Conservation (phyloP, 1,284 basidiomycete genomes). For the Heliocybe sulcata region DNA sequence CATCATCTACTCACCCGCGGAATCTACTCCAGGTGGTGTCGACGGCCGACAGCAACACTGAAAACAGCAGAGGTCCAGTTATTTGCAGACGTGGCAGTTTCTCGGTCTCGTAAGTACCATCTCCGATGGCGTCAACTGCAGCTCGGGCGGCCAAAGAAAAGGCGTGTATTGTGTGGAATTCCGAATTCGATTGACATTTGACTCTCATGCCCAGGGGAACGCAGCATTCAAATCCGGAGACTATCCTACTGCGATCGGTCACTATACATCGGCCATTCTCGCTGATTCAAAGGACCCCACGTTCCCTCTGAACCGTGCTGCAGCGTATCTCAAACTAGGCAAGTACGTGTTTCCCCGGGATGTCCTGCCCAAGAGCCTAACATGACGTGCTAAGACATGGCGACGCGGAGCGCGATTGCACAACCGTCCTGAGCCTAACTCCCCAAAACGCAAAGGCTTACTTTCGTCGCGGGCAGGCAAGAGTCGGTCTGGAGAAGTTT, state of each 20-base stretch:
- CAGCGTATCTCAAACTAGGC: slow-evolving; percentile 79
- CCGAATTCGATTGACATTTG: background rate
- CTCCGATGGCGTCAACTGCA: slow-evolving; percentile 7
- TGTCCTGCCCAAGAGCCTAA: slow-evolving; percentile 7
- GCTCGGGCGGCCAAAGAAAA: slow-evolving; percentile 24
- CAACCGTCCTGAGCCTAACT: slow-evolving; percentile 43
- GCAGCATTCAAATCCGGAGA: slow-evolving; percentile 47
- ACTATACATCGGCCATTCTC: slow-evolving; percentile 69
- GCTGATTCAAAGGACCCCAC: slow-evolving; percentile 58
- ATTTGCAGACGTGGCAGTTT: background rate
- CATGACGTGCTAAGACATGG: slow-evolving; percentile 38
- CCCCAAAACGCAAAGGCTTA: slow-evolving; percentile 63
- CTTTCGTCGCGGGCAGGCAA: slow-evolving; percentile 67
- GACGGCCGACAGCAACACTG: too few relatives aligned
- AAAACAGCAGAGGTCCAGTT: too few relatives aligned
- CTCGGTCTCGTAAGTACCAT: background rate
- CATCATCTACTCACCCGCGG: background rate
- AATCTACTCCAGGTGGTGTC: background rate
- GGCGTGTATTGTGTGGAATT: slow-evolving; percentile 8
- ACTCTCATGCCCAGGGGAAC: slow-evolving; percentile 38
- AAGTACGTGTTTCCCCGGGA: slow-evolving; percentile 48
- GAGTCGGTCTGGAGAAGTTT: slow-evolving; percentile 41
- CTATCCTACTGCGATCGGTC: slow-evolving; percentile 47
- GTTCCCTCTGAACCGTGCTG: slow-evolving; percentile 71
- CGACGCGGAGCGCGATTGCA: slow-evolving; percentile 72